Base-by-base conservation (phyloP, 2,329 filamentous ascomycete genomes). In the Colletotrichum higginsianum region DNA sequence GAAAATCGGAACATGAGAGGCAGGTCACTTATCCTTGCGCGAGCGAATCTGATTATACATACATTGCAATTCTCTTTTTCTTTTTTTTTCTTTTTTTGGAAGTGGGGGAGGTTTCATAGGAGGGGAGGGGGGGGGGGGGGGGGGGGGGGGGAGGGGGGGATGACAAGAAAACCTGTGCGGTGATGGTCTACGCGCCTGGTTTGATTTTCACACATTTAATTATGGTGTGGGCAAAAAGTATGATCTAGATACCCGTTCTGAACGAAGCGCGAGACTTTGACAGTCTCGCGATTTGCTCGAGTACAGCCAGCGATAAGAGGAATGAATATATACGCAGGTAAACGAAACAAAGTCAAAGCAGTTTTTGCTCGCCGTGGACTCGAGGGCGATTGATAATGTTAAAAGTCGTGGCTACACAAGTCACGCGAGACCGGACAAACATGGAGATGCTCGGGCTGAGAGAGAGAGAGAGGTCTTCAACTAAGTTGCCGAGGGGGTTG, bases 231-330 rank as follows among this genome's bases (percentile, higher is more conserved):
- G 44, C 58, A 61, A 49, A 49, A 23, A 61, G 44, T 18, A 61
- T 61, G 58, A 61, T 47, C 49, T 61, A 49, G 58, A 61, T 61
- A 61, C 58, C 58, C 58, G 16, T 49, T 49, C 40, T 60, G 11
- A 55, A 38, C 23, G 13, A n/a, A n/a, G 6, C 26, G 7, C 26
- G 26, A n/a, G n/a, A 15, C 18, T 18, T 35, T 18, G 52, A 21
- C 18, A 30, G 6, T 12, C 18, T 13, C 7, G 7, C 13, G 30
- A 30, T 18, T 21, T 35, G 16, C 52, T n/a, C 30, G 18, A 55
- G 30, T 13, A 55, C 52, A 18, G 11, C n/a, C 30, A 35, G 30
- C 30, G 30, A 35, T 35, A 1, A 15, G 9, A 13, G 18, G 23
- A 38, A 55, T n/a, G n/a, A n/a, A n/a, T n/a, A n/a, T 38, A n/a